Conservation (phyloP, 176 grass and related monocot genomes). For the Ensete ventricosum region DNA sequence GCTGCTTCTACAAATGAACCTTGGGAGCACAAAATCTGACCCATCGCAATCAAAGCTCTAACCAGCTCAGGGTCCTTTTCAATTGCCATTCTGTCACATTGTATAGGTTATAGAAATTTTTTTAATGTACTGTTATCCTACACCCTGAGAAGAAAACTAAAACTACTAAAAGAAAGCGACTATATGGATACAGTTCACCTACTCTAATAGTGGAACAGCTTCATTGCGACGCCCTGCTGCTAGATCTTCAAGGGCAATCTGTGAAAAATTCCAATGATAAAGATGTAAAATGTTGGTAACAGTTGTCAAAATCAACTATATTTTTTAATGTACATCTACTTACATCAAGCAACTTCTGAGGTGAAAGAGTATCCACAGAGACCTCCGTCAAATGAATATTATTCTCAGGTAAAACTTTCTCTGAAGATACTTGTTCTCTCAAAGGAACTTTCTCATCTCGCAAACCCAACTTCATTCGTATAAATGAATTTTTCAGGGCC, state of each 20-base stretch:
- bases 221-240: slow-evolving; percentile 13
- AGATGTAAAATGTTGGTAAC: background rate
- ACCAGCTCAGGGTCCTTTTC: slow-evolving; percentile 63
- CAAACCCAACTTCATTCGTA: slow-evolving; percentile 43
- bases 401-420: background rate
- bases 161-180: slow-evolving; percentile 10
- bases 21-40: slow-evolving; percentile 45
- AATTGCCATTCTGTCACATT: slow-evolving; percentile 46
- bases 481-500: slow-evolving; percentile 46
- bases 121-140: background rate
- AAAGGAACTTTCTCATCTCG: slow-evolving; percentile 28
- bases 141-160: slow-evolving; percentile 6
- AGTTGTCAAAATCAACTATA: background rate
- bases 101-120: background rate
- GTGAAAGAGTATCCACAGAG: slow-evolving; percentile 23
- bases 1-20: slow-evolving; percentile 53
- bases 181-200: slow-evolving; percentile 23
- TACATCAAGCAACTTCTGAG: slow-evolving; percentile 29
- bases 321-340: background rate
- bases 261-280: slow-evolving; percentile 1
- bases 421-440: background rate
- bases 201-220: slow-evolving; percentile 44
- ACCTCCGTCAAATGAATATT: background rate
- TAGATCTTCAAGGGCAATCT: slow-evolving; percentile 33
- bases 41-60: slow-evolving; percentile 57